Evolutionary conservation across 2,329 filamentous ascomycete genomes (phyloP).

Genomic region (Diaporthe capsici): DNA sequence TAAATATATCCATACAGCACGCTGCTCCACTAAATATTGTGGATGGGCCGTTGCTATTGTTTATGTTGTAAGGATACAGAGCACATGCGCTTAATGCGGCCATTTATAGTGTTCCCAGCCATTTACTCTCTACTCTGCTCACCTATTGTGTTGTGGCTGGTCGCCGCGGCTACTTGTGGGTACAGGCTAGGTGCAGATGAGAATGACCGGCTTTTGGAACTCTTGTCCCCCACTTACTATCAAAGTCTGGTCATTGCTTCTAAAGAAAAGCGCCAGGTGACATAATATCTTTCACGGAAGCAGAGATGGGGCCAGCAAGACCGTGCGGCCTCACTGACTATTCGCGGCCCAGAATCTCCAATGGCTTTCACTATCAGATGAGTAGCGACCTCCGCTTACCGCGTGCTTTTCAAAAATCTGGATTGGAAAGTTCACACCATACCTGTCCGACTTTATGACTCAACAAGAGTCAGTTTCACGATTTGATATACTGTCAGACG

Average conservation of each 20-base stretch:
- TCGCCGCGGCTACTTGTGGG: neutral
- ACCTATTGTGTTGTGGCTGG: neutral
- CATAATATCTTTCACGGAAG: neutral
- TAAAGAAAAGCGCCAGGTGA: neutral
- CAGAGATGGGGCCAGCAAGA: neutral
- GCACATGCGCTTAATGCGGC: too few relatives aligned
- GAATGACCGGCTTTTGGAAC: constrained; percentile 16
- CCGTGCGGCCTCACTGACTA: constrained; percentile 34
- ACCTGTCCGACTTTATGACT: too few relatives aligned
- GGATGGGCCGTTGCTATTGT: neutral
- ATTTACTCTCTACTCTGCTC: constrained; percentile 34
- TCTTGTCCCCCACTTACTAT: too few relatives aligned
- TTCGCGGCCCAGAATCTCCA: constrained; percentile 22
- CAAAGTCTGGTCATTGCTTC: neutral
- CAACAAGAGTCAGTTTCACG: neutral
- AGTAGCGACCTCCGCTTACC: neutral
- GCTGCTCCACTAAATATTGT: neutral
- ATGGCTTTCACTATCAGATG: constrained; percentile 6
- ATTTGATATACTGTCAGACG: neutral
- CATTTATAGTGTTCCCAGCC: too few relatives aligned
- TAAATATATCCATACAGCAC: constrained; percentile 24
- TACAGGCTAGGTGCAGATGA: too few relatives aligned
- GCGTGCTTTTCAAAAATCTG: neutral
- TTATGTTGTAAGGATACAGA: neutral
- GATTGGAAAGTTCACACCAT: neutral